Base-by-base conservation (phyloP, 768 basidiomycete species). In the Phaeotremella skinneri region DNA sequence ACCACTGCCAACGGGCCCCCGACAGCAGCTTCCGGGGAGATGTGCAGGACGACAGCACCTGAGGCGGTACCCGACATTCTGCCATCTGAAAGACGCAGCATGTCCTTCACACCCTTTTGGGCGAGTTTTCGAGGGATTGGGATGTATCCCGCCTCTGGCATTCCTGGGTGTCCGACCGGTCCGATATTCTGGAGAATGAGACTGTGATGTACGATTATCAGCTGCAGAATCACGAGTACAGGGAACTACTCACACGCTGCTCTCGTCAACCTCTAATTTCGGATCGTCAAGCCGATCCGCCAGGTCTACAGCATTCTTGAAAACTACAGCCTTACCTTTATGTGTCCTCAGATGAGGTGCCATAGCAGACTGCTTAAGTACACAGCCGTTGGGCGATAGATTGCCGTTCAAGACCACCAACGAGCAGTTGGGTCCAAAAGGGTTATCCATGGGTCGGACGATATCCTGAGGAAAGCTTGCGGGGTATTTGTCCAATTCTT, bases 391-490 rank as follows among this genome's bases (percentile, higher is more conserved):
- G 0, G 91, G 91, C 1, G 88, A 85, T 42, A 94, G 79, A 76
- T 88, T 91, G 23, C 91, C 91, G 50, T 84, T 82, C 63, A 94
- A 76, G 67, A 94, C 68, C 34, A 61, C 9, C 85, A 93, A 74
- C 75, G 92, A 90, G 1, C 90, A 90, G 2, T 85, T 89, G 21
- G 80, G 70, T 74, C 91, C 91, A 76, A 93, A 86, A 13, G 91
- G 88, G 68, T 89, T 81, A 26, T 81, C 81, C 47, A 92, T 74
- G 45, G 79, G 83, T 59, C 81, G 80, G 56, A 94, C 81, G 56
- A 94, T 83, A 64, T 89, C 85, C 75, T 93, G 91, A 9, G 86
- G 59, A 37, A 61, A 62, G 32, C 58, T 58, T 27, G 32, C 23
- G 56, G 68, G 57, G 89, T 90, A 92, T 62, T 83, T 80, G 50